These are phyloP conservation scores for Tulasnella sp. DNA, from an alignment of 768 basidiomycete species.

Conservation along the genomic window DNA sequence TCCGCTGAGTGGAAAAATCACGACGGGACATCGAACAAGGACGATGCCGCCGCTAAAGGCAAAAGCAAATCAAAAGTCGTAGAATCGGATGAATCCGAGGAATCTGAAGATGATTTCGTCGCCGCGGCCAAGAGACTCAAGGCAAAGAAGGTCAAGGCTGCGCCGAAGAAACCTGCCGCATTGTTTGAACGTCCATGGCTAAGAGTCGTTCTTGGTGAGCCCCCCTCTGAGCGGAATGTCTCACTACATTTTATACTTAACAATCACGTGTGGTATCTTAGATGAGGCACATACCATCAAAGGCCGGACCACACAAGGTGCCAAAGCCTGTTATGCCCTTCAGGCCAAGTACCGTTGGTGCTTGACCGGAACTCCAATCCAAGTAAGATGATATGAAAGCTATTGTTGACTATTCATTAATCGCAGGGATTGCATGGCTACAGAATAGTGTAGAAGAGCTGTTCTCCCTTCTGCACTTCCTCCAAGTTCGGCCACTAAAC, in stretches of 20 bases:
- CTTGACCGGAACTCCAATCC: constrained; percentile 78
- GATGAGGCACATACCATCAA: constrained; percentile 97
- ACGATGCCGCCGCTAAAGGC: constrained; percentile 45
- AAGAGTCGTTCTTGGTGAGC: constrained; percentile 78
- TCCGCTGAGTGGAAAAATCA: constrained; percentile 74
- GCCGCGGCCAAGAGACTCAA: constrained; percentile 30
- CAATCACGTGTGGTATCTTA: constrained; percentile 41
- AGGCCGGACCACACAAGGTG: constrained; percentile 74
- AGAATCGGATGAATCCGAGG: constrained; percentile 38
- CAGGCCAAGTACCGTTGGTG: constrained; percentile 83
- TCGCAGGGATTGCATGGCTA: neutral
- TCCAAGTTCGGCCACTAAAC: constrained; percentile 79
- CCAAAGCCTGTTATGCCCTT: constrained; percentile 77
- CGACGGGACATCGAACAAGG: constrained; percentile 50
- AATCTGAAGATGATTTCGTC: constrained; percentile 32
- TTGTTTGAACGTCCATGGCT: constrained; percentile 82
- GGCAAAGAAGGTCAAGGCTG: constrained; percentile 51
- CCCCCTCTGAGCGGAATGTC: neutral
- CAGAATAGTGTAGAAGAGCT: constrained; percentile 92
- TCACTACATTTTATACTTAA: neutral
- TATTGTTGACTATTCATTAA: neutral
- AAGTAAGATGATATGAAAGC: constrained; percentile 33
- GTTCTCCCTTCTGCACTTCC: constrained; percentile 85
- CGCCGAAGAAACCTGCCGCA: constrained; percentile 47
- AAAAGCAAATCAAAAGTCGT: constrained; percentile 47